Percentiles rank a stretch among this genome's conserved stretches.
phyloP scores from a whole-genome alignment of 306 rosid genomes.

The Prunus davidiana region DNA sequence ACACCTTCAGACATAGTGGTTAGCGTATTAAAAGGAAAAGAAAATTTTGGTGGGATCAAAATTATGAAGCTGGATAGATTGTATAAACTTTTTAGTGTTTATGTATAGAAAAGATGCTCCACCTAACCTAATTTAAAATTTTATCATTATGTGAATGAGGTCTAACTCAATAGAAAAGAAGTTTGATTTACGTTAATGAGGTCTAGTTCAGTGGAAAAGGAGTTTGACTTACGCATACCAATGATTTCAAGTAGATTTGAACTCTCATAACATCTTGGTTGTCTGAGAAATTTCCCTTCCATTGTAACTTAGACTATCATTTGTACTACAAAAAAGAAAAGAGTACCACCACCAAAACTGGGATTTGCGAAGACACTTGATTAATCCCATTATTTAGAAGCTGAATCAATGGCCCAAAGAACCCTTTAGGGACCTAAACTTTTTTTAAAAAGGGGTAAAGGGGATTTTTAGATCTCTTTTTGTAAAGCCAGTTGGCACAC shows the following conservation, averaged over 20 bases:
- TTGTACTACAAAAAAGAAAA: not conserved
- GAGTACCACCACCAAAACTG: not conserved
- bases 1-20: not conserved
- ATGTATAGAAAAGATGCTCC: too few species aligned
- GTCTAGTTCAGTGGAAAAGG: too few species aligned
- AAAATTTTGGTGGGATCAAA: too few species aligned
- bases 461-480: conserved; percentile 15
- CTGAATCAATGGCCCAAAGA: conserved; percentile 30
- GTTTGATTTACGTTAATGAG: too few species aligned
- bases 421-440: conserved; percentile 14
- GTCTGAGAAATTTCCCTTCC: fast-evolving
- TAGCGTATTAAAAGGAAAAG: not conserved
- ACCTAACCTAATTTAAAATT: not conserved
- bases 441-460: conserved; percentile 10
- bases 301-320: not conserved
- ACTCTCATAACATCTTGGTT: fast-evolving
- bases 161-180: too few species aligned
- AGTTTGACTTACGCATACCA: too few species aligned
- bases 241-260: too few species aligned
- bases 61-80: too few species aligned
- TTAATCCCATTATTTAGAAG: conserved; percentile 40
- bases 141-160: not conserved
- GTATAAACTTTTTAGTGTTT: too few species aligned
- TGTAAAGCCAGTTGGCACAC: conserved; percentile 77
- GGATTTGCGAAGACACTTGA: conserved; percentile 30